Conservation (phyloP, 2,329 filamentous ascomycete genomes). For the Davidsoniella eucalypti region DNA sequence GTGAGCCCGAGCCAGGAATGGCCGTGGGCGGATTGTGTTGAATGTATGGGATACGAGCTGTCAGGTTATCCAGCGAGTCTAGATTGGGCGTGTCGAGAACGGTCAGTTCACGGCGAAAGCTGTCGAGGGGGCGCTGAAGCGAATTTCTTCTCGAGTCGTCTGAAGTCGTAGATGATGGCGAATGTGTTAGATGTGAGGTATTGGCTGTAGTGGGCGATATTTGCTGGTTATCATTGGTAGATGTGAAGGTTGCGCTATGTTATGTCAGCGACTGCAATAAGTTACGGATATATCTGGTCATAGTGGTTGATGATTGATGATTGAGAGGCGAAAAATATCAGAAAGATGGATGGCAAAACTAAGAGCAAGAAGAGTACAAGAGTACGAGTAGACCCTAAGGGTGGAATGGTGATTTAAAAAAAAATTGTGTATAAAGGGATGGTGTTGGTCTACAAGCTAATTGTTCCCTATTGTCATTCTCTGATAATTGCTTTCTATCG, state of each 20-base stretch:
- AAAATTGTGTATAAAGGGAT: too few species aligned
- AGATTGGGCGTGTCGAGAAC: slow-evolving; percentile 37
- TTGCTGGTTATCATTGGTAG: slow-evolving; percentile 25
- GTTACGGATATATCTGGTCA: too few species aligned
- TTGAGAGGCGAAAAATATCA: too few species aligned
- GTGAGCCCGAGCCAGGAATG: slow-evolving; percentile 34
- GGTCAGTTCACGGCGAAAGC: slow-evolving; percentile 56
- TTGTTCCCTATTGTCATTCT: too few species aligned
- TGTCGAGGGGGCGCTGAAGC: slow-evolving; percentile 42
- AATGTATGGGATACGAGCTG: slow-evolving; percentile 35
- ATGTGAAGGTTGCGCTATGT: slow-evolving; percentile 18
- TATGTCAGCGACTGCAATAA: too few species aligned
- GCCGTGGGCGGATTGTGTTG: slow-evolving; percentile 41
- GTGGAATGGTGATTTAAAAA: too few species aligned
- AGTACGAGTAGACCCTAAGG: too few species aligned
- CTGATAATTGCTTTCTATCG: too few species aligned
- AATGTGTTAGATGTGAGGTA: slow-evolving; percentile 27
- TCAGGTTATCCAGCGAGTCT: background rate
- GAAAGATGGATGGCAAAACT: too few species aligned
- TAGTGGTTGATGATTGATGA: too few species aligned
- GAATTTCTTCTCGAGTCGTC: slow-evolving; percentile 34
- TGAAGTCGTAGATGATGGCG: slow-evolving; percentile 16
- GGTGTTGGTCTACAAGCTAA: too few species aligned
- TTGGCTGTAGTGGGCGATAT: slow-evolving; percentile 33
- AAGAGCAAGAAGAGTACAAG: too few species aligned